Base-by-base conservation (phyloP, 331 rosid genomes). In the Saraca asoca region DNA sequence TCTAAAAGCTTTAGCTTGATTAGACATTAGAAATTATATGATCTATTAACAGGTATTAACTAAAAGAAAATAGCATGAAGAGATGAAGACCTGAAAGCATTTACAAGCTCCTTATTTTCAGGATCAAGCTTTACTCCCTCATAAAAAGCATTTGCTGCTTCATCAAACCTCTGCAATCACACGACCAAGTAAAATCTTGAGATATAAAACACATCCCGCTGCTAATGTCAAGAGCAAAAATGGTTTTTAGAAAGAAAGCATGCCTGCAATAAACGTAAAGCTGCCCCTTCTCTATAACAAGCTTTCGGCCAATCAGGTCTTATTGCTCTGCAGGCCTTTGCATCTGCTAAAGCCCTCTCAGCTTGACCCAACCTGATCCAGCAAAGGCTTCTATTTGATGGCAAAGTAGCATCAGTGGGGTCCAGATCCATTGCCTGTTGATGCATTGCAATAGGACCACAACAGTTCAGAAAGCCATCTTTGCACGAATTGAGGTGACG, bases 221-320 rank as follows among this genome's bases (percentile, higher is more conserved):
- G 51, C 15, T 33, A 62, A 35, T 38, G 61, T n/a, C n/a, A n/a
- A n/a, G n/a, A n/a, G n/a, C 45, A 12, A 29, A 69, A 6, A 33
- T 37, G 48, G 55, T 66, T 74, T 66, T 12, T 19, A 39, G 48
- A 54, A n/a, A 49, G 7, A 35, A 38, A 38, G 60, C 88, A 43
- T 80, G 84, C 97, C 97, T 86, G 91, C 78, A 94, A 76, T 45
- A 88, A 74, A 29, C 92, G 87, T 70, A 90, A 82, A 44, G 97
- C 99, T 46, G 97, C 96, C 35, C 97, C 99, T 88, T 88, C 99
- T 15, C 97, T 87, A 48, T 86, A 94, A 81, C 99, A 90, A 75
- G 95, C 96, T 80, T 90, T 94, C 12, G 92, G 72, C 99, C 97
- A 94, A 72, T 90, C 91, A 11, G 99, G 96, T 77, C 79, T 85